phyloP scores from a whole-genome alignment of 768 basidiomycete genomes.

The Holtermannia corniformis region DNA sequence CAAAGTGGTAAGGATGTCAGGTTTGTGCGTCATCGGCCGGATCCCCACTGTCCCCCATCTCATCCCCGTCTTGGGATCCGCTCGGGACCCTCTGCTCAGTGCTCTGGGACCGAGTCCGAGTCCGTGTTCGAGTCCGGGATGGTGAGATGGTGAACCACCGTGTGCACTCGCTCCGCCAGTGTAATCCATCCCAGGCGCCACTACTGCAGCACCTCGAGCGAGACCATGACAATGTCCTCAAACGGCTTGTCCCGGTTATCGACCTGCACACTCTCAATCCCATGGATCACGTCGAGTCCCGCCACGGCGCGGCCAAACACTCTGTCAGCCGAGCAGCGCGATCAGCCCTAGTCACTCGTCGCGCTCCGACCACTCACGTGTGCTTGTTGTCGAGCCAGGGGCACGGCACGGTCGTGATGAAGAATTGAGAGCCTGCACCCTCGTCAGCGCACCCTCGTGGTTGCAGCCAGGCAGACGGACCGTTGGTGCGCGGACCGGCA shows the following conservation, averaged over 20 bases:
- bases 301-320: slow-evolving; percentile 83
- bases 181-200: too few relatives aligned
- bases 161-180: too few relatives aligned
- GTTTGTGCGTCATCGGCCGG: too few relatives aligned
- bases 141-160: too few relatives aligned
- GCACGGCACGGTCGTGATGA: slow-evolving; percentile 89
- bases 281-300: slow-evolving; percentile 80
- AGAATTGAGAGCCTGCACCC: slow-evolving; percentile 81
- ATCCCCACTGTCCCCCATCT: too few relatives aligned
- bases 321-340: slow-evolving; percentile 54
- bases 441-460: slow-evolving; percentile 67
- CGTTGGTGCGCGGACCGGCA: slow-evolving; percentile 19
- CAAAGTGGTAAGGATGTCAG: too few relatives aligned
- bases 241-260: slow-evolving; percentile 67
- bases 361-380: slow-evolving; percentile 32
- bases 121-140: too few relatives aligned
- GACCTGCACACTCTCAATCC: slow-evolving; percentile 54
- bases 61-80: too few relatives aligned
- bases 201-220: slow-evolving; percentile 14
- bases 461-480: not conserved
- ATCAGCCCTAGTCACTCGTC: not conserved
- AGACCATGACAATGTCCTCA: slow-evolving; percentile 77
- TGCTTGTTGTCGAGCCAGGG: slow-evolving; percentile 70
- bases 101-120: too few relatives aligned
- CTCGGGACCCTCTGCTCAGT: too few relatives aligned